Percentiles rank a stretch among this genome's conserved stretches.
These are phyloP conservation scores for Auriscalpium microsporum DNA, from an alignment of 768 basidiomycete species.

Conservation along the genomic window DNA sequence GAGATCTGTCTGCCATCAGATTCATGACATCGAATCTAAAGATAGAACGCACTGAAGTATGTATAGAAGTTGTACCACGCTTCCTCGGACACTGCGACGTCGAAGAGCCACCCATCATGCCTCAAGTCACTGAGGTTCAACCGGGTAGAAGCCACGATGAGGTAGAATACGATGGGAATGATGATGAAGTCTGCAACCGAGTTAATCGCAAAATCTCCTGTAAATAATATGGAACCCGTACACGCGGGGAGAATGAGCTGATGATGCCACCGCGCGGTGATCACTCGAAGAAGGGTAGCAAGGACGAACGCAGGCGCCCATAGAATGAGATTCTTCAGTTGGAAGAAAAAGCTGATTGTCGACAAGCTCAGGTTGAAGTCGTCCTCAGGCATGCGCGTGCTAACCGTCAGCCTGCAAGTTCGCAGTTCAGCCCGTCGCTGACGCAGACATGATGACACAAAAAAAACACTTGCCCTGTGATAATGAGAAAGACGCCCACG, in stretches of 20 bases:
- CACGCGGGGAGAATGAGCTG: constrained; percentile 89
- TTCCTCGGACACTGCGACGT: constrained; percentile 42
- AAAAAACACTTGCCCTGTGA: constrained; percentile 63
- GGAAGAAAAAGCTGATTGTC: constrained; percentile 62
- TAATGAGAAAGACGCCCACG: constrained; percentile 87
- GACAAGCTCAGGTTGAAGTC: constrained; percentile 60
- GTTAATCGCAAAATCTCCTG: background rate
- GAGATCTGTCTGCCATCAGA: constrained; percentile 39
- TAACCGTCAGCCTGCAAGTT: constrained; percentile 62
- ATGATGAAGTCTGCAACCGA: constrained; percentile 57
- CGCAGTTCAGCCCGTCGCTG: background rate
- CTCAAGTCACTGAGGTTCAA: constrained; percentile 56
- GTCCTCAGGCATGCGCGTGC: constrained; percentile 73
- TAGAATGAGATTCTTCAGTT: constrained; percentile 52
- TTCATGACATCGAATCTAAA: background rate
- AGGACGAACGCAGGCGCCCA: constrained; percentile 78
- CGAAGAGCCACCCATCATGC: constrained; percentile 76
- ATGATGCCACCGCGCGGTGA: constrained; percentile 75
- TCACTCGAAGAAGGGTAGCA: constrained; percentile 67
- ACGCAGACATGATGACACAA: background rate
- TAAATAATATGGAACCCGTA: constrained; percentile 30
- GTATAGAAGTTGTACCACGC: constrained; percentile 84
- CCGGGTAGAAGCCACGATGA: constrained; percentile 56
- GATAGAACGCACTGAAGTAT: constrained; percentile 48
- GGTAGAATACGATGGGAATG: constrained; percentile 81